These are phyloP conservation scores for Abortiporus biennis DNA, from an alignment of 1,284 basidiomycete genomes.

Conservation along the genomic window DNA sequence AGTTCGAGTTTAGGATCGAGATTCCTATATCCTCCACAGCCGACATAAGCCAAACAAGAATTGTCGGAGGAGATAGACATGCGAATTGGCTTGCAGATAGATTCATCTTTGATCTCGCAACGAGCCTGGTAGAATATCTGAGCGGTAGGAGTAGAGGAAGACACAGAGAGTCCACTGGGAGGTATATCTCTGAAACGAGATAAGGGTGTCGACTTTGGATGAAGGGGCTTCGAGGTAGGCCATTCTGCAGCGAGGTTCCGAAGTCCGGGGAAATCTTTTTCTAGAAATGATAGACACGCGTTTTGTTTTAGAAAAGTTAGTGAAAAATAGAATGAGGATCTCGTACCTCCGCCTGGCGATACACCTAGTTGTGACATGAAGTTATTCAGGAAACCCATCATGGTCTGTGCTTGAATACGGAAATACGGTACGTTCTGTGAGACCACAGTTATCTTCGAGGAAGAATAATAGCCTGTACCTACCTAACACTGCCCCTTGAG, in stretches of 20 bases:
- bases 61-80: constrained; percentile 23
- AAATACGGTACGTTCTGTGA: neutral
- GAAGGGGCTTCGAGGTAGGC: constrained; percentile 10
- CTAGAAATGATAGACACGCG: neutral
- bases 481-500: constrained; percentile 8
- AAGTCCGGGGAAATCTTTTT: neutral
- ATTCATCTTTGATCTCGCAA: constrained; percentile 25
- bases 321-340: neutral
- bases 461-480: neutral
- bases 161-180: constrained; percentile 13
- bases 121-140: constrained; percentile 30
- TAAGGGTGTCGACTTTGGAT: constrained; percentile 24
- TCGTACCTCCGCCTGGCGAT: neutral
- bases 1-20: constrained; percentile 26
- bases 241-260: neutral
- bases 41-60: constrained; percentile 22
- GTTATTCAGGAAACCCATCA: constrained; percentile 4
- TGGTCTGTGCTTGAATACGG: constrained; percentile 7
- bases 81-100: constrained; percentile 14
- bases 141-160: constrained; percentile 22
- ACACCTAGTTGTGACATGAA: neutral
- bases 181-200: constrained; percentile 26
- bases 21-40: constrained; percentile 30
- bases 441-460: neutral
- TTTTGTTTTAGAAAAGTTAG: neutral